Evolutionary conservation across 176 grass and related monocot species (phyloP).

Genomic region (Eragrostis curvula): DNA sequence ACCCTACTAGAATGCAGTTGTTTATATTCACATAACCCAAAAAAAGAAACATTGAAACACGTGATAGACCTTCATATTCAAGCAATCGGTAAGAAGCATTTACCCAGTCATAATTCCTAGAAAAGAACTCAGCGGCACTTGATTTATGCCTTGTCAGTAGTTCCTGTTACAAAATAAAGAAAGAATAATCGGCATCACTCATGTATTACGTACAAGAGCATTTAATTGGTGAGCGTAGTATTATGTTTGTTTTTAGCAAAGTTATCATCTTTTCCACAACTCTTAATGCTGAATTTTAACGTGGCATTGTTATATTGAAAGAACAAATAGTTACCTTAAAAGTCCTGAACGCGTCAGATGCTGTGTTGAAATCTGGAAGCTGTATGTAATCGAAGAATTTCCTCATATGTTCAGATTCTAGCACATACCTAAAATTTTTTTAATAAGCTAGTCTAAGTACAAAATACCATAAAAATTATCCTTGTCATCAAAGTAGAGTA

Average conservation of each 20-base stretch:
- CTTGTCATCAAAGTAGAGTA: not conserved
- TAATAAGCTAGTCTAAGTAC: not conserved
- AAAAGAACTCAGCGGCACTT: conserved; percentile 50
- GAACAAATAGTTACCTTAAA: conserved; percentile 39
- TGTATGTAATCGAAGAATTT: conserved; percentile 60
- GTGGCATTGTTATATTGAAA: not conserved
- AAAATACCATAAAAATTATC: not conserved
- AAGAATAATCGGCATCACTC: not conserved
- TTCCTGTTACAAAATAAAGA: conserved; percentile 36
- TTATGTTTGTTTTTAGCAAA: not conserved
- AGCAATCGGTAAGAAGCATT: not conserved
- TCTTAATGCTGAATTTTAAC: too few relatives aligned
- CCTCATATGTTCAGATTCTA: conserved; percentile 46
- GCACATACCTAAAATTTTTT: conserved; percentile 37
- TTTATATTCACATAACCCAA: not conserved
- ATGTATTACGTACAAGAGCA: not conserved
- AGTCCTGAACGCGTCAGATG: conserved; percentile 54
- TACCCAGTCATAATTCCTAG: conserved; percentile 54
- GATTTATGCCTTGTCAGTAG: conserved; percentile 64
- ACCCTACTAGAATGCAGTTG: not conserved
- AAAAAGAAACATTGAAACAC: not conserved
- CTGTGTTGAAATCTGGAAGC: conserved; percentile 57
- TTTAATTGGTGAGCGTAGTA: not conserved
- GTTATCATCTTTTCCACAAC: too few relatives aligned
- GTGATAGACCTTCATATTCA: not conserved